These are phyloP conservation scores for Yamadazyma membranifaciens DNA, from an alignment of 1,139 yeast species.

Conservation along the genomic window DNA sequence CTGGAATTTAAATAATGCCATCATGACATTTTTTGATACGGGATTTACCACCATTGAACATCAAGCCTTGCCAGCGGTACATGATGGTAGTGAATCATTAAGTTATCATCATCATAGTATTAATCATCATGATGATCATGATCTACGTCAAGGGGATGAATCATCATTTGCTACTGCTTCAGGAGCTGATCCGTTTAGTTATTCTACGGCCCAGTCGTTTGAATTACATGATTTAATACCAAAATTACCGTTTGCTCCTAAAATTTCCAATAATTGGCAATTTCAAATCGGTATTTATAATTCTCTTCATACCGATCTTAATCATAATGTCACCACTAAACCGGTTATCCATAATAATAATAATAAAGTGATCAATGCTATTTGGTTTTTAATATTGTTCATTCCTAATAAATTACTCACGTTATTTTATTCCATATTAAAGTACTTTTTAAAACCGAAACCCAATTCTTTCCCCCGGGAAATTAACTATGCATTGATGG, in stretches of 20 bases:
- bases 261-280: conserved; percentile 42
- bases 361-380: conserved; percentile 19
- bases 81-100: too few species aligned
- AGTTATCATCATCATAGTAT: neutral
- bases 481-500: conserved; percentile 12
- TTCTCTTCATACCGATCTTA: conserved; percentile 16
- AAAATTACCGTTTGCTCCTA: conserved; percentile 42
- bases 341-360: conserved; percentile 1
- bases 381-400: conserved; percentile 45
- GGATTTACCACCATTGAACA: conserved; percentile 25
- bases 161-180: neutral
- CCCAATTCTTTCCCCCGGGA: conserved; percentile 12
- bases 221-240: conserved; percentile 37
- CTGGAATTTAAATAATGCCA: conserved; percentile 50
- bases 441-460: conserved; percentile 22
- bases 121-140: neutral
- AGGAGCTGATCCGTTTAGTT: conserved; percentile 1
- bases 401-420: conserved; percentile 44
- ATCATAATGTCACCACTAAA: neutral
- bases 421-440: conserved; percentile 33
- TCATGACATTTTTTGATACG: conserved; percentile 50
- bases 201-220: conserved; percentile 30
- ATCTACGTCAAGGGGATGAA: neutral
- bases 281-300: conserved; percentile 46
- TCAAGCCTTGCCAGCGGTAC: neutral